Evolutionary conservation across 1,284 basidiomycete genomes (phyloP), one percentile per base, ranked within the genome.

Genomic region (Fomes fomentarius): DNA sequence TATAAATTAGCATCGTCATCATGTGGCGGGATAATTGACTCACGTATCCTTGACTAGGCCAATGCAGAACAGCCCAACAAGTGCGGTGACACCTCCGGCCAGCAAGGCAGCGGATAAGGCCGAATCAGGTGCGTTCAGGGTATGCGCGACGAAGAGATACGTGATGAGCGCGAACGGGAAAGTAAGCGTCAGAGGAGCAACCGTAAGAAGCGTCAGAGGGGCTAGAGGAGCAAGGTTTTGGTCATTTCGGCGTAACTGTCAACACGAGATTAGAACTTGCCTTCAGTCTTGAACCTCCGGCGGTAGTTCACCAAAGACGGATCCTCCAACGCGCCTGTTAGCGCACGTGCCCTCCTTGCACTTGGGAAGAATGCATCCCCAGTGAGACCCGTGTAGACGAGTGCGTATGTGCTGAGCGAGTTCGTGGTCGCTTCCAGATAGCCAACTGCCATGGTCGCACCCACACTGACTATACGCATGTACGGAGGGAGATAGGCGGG

Each of bases 61-160:
- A 5, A 91, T 84, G 57, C 91, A 93, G 57, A 94, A 94, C 63
- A 90, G 68, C 8, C 92, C 87, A 12, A 93, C 91, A 34, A 94
- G 76, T 15, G 89, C 91, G 0, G 93, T 93, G 4, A 93, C 83
- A 3, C 83, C 83, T 2, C 88, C 93, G 34, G 90, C 91, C 3
- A 95, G 75, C 21, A 95, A 61, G 0, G 90, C 85, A 8, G 92
- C 90, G 6, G 87, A 79, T 4, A 93, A 78, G 0, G 94, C 94
- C 63, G 90, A 84, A 35, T 86, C 73, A 0, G 93, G 93, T 12
- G 87, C 87, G n/a, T 72, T 73, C 22, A 96, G 74, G 0, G 90
- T 88, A 69, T 95, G 94, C 4, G 92, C 89, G 39, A 93, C 91
- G 64, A 95, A 95, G 3, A 97, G 72, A 69, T 96, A 97, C 0